phyloP scores from a whole-genome alignment of 495 filamentous ascomycete species.

The Podospora sp. region DNA sequence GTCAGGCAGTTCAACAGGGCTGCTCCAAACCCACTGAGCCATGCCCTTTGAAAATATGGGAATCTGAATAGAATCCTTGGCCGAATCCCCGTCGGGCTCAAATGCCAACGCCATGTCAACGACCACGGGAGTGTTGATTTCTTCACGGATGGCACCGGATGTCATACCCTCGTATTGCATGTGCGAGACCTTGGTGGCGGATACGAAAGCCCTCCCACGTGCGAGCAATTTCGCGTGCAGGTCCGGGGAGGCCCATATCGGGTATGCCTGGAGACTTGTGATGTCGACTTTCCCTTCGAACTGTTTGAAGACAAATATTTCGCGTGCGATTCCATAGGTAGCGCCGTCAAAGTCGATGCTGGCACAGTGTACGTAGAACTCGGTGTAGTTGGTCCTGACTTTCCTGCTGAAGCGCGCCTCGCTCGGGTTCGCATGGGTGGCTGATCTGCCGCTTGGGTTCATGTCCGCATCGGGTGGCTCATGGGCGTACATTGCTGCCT shows the following conservation, averaged over 20 bases:
- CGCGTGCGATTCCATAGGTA: constrained; percentile 36
- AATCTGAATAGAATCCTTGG: background rate
- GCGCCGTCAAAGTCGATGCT: constrained; percentile 44
- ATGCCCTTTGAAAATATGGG: background rate
- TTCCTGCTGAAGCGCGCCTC: background rate
- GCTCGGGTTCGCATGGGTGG: background rate
- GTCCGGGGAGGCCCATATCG: constrained; percentile 21
- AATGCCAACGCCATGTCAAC: constrained; percentile 44
- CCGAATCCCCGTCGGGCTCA: background rate
- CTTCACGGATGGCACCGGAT: constrained; percentile 34
- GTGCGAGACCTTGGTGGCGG: constrained; percentile 33
- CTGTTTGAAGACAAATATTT: constrained; percentile 32
- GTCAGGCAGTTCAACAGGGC: background rate
- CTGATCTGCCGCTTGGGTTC: too few species aligned
- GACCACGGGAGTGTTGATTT: constrained; percentile 41
- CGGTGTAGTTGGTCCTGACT: background rate
- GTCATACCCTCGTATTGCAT: constrained; percentile 41
- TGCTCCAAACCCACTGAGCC: background rate
- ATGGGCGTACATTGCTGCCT: too few species aligned
- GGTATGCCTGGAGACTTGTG: constrained; percentile 37
- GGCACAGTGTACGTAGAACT: constrained; percentile 24
- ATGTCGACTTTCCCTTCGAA: constrained; percentile 42
- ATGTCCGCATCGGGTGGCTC: too few species aligned
- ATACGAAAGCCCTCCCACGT: constrained; percentile 37
- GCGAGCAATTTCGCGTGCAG: constrained; percentile 24